Evolutionary conservation across 768 basidiomycete species (phyloP).

Genomic region (Suillus discolor): DNA sequence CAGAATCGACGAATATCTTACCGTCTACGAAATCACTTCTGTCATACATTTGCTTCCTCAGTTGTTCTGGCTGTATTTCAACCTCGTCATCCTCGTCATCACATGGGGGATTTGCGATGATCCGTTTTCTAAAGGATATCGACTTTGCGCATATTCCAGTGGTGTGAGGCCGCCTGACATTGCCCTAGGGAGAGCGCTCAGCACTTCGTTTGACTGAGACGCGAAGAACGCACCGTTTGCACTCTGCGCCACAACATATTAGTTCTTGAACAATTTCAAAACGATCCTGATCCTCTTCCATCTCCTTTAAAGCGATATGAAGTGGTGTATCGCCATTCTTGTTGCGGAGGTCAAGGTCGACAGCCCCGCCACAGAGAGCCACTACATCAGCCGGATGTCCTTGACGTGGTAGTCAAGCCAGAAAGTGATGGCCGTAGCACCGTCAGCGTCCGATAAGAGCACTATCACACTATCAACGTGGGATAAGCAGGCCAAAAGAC

Average conservation of each 20-base stretch:
- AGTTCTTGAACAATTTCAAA: conserved; percentile 19
- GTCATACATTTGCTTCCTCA: conserved; percentile 1
- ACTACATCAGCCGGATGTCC: conserved; percentile 19
- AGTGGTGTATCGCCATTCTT: conserved; percentile 29
- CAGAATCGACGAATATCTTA: background rate
- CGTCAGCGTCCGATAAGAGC: no score
- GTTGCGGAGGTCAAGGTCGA: conserved; percentile 29
- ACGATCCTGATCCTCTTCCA: conserved; percentile 18
- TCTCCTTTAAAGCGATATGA: conserved; percentile 27
- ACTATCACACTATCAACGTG: no score
- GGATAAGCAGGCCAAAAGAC: no score
- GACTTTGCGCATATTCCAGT: background rate
- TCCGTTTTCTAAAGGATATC: background rate
- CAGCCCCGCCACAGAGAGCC: conserved; percentile 19
- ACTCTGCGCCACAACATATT: background rate
- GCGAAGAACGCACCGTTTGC: background rate
- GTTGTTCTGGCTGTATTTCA: background rate
- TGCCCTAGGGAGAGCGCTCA: background rate
- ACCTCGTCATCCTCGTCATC: background rate
- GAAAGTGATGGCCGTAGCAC: no score
- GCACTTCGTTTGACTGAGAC: background rate
- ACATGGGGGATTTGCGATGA: background rate
- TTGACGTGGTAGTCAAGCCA: no score
- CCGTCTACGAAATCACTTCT: background rate
- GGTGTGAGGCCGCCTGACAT: conserved; percentile 6